A percentile compares a stretch with the other conserved stretches of the same genome.
Conservation (phyloP, 2,329 filamentous ascomycete species). For the Colletotrichum sp. region DNA sequence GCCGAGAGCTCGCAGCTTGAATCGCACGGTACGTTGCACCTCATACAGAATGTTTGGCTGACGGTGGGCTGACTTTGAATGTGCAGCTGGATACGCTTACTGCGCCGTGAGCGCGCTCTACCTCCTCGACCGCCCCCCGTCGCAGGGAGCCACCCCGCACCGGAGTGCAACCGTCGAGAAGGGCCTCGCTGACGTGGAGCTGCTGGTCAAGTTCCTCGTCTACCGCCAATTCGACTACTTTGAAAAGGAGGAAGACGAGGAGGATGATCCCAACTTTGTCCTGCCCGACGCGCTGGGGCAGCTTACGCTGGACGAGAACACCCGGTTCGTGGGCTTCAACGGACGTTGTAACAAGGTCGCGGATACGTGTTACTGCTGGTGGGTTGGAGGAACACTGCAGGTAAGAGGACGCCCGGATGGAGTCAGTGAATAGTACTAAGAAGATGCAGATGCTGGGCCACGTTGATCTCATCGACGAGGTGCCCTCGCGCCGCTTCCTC, state of each 20-base stretch:
- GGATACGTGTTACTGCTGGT: constrained; percentile 97
- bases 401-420: constrained; percentile 39
- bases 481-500: constrained; percentile 75
- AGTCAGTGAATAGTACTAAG: constrained; percentile 28
- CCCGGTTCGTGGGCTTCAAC: constrained; percentile 76
- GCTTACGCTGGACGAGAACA: constrained; percentile 33
- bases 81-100: constrained; percentile 85
- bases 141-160: constrained; percentile 34
- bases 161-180: constrained; percentile 35
- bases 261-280: constrained; percentile 31
- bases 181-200: constrained; percentile 36
- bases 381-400: constrained; percentile 73
- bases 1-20: constrained; percentile 75
- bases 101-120: constrained; percentile 81
- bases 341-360: constrained; percentile 89
- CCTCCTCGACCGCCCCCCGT: constrained; percentile 70
- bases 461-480: constrained; percentile 60
- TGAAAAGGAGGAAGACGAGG: constrained; percentile 47
- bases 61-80: not conserved
- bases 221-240: constrained; percentile 68
- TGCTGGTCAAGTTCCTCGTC: constrained; percentile 60
- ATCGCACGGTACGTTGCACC: constrained; percentile 69
- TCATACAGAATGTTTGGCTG: not conserved
- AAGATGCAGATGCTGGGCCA: constrained; percentile 61
- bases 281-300: constrained; percentile 36